Conservation (phyloP, 1,284 basidiomycete genomes). For the Tilletia indica region DNA sequence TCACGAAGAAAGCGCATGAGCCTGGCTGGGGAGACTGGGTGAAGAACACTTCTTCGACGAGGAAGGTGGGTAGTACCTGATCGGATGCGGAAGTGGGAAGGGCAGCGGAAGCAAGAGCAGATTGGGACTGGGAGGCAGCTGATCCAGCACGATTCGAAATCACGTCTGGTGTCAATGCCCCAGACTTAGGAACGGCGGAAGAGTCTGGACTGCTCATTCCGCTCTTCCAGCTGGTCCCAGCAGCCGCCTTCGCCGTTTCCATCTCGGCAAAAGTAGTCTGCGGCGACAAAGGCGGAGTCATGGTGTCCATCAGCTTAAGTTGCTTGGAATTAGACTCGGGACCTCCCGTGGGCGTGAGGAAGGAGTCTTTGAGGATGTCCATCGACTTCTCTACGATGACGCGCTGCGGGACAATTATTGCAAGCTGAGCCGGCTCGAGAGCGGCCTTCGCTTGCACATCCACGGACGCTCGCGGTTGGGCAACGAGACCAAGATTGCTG, state of each 20-base stretch:
- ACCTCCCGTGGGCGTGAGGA: too few relatives aligned
- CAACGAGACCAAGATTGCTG: conserved; percentile 5
- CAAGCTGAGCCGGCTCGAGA: too few relatives aligned
- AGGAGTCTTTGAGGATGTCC: too few relatives aligned
- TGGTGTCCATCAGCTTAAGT: too few relatives aligned
- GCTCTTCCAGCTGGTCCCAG: neutral
- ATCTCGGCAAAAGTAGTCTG: neutral
- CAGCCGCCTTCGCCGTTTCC: neutral
- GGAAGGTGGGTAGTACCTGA: neutral
- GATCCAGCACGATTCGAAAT: too few relatives aligned
- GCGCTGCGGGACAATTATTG: too few relatives aligned
- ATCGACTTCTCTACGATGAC: too few relatives aligned
- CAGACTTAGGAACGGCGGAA: too few relatives aligned
- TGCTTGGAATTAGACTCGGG: too few relatives aligned
- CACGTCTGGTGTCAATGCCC: too few relatives aligned
- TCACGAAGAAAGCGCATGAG: conserved; percentile 11
- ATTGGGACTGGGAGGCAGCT: too few relatives aligned
- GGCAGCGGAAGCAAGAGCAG: neutral
- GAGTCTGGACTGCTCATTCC: neutral
- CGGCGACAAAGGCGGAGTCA: neutral
- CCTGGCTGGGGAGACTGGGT: conserved; percentile 7
- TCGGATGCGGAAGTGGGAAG: neutral
- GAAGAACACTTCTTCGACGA: conserved; percentile 8
- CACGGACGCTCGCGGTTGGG: neutral
- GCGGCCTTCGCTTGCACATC: too few relatives aligned